Percentiles rank a stretch among this genome's conserved stretches.
phyloP scores from a whole-genome alignment of 306 rosid species.

The Styphnolobium japonicum region DNA sequence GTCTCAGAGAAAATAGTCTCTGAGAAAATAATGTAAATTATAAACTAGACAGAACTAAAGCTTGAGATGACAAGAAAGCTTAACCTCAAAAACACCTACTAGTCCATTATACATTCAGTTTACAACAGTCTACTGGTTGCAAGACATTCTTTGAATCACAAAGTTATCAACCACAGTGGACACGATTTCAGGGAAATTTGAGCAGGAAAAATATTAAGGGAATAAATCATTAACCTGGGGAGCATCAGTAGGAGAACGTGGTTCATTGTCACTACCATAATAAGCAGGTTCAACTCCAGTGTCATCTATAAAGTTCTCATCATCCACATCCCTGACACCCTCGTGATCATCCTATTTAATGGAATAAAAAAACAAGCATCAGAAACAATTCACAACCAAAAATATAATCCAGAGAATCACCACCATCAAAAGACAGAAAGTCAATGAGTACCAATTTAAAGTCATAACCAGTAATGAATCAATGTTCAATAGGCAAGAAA shows the following conservation, averaged over 20 bases:
- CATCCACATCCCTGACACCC: constrained; percentile 74
- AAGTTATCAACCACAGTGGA: not conserved
- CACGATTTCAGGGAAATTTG: not conserved
- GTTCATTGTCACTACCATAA: constrained; percentile 67
- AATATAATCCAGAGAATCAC: not conserved
- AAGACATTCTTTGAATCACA: not conserved
- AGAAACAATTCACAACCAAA: constrained; percentile 26
- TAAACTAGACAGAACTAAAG: not conserved
- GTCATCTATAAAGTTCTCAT: constrained; percentile 96
- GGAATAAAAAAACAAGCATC: constrained; percentile 1
- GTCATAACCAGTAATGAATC: not conserved
- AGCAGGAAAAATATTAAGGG: not conserved
- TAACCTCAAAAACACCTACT: not conserved
- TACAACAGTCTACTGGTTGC: not conserved
- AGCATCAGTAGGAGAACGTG: constrained; percentile 63
- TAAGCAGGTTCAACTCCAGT: constrained; percentile 77
- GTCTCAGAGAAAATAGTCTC: not conserved
- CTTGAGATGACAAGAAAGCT: not conserved
- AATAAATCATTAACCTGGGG: constrained; percentile 65
- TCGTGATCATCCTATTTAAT: constrained; percentile 75
- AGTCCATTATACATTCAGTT: not conserved
- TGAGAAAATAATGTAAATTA: not conserved
- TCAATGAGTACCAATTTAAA: not conserved
- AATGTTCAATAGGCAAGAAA: not conserved
- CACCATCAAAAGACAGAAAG: not conserved